Conservation (phyloP, 2,329 filamentous ascomycete genomes). For the Colletotrichum orchidophilum region DNA sequence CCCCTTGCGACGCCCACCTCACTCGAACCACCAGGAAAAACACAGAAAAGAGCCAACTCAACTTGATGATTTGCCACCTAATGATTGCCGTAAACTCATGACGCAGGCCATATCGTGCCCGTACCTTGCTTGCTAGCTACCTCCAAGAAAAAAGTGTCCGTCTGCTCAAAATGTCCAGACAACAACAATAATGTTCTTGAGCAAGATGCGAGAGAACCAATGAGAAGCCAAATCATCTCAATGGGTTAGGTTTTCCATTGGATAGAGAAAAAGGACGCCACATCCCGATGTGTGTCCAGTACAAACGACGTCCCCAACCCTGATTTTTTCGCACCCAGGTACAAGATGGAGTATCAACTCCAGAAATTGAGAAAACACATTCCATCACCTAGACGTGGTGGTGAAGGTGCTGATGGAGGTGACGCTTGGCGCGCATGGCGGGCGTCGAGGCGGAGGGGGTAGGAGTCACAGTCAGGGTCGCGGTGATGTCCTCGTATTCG, state of each 20-base stretch:
- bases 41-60: constrained; percentile 6
- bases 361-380: constrained; percentile 2
- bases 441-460: constrained; percentile 37
- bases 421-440: constrained; percentile 37
- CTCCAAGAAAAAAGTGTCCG: constrained; percentile 28
- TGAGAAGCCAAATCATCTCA: constrained; percentile 29
- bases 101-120: constrained; percentile 24
- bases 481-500: constrained; percentile 50
- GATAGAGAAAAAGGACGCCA: constrained; percentile 11
- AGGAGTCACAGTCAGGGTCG: constrained; percentile 50
- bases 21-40: constrained; percentile 18
- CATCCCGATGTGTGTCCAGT: constrained; percentile 28
- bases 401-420: constrained; percentile 53
- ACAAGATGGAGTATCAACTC: constrained; percentile 12
- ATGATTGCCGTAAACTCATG: constrained; percentile 31
- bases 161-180: constrained; percentile 31
- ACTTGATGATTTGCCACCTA: constrained; percentile 32
- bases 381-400: constrained; percentile 28
- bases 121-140: constrained; percentile 31
- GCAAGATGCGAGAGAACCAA: constrained; percentile 31
- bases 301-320: constrained; percentile 19
- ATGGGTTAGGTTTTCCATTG: constrained; percentile 9
- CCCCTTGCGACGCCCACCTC: constrained; percentile 4
- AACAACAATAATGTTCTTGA: constrained; percentile 24
- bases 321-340: constrained; percentile 6